phyloP scores from a whole-genome alignment of 352 stramenopile genomes.

The Pythium pyrilobum region DNA sequence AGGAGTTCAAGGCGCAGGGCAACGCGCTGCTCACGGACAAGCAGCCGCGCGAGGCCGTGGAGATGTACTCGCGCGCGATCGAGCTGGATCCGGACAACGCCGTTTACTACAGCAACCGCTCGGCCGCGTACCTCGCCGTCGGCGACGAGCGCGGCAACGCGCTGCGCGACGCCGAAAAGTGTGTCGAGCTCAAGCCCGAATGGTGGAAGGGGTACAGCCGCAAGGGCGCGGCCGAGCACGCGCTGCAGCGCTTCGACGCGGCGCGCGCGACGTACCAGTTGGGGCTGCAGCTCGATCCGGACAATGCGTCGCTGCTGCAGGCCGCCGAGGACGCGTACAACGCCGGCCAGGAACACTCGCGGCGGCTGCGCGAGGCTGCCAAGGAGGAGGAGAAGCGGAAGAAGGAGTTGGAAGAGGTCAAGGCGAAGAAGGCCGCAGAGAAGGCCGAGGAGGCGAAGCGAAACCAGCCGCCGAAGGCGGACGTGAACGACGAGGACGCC shows the following conservation, averaged over 20 bases:
- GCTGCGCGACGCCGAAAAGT: constrained; percentile 68
- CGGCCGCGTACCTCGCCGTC: constrained; percentile 72
- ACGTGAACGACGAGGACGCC: constrained; percentile 44
- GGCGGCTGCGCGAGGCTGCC: constrained; percentile 44
- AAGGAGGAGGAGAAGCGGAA: constrained; percentile 35
- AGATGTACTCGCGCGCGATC: constrained; percentile 82
- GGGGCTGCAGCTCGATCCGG: constrained; percentile 57
- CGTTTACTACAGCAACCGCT: constrained; percentile 86
- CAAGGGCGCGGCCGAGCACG: constrained; percentile 76
- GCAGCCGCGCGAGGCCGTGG: constrained; percentile 56
- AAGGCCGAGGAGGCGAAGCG: neutral
- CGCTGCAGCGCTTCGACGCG: constrained; percentile 66
- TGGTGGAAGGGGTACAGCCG: constrained; percentile 88
- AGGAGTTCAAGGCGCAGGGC: constrained; percentile 81
- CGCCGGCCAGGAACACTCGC: constrained; percentile 63
- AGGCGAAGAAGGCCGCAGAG: constrained; percentile 20
- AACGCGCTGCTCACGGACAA: constrained; percentile 65
- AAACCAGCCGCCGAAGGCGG: neutral
- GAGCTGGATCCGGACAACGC: constrained; percentile 81
- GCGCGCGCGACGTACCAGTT: constrained; percentile 67
- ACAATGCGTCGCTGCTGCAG: constrained; percentile 63
- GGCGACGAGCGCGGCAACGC: constrained; percentile 78
- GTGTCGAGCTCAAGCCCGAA: constrained; percentile 67
- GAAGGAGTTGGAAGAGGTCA: constrained; percentile 26
- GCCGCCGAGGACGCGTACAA: constrained; percentile 66